These are phyloP conservation scores for Xylaria grammica DNA, from an alignment of 495 filamentous ascomycete species.

Conservation along the genomic window DNA sequence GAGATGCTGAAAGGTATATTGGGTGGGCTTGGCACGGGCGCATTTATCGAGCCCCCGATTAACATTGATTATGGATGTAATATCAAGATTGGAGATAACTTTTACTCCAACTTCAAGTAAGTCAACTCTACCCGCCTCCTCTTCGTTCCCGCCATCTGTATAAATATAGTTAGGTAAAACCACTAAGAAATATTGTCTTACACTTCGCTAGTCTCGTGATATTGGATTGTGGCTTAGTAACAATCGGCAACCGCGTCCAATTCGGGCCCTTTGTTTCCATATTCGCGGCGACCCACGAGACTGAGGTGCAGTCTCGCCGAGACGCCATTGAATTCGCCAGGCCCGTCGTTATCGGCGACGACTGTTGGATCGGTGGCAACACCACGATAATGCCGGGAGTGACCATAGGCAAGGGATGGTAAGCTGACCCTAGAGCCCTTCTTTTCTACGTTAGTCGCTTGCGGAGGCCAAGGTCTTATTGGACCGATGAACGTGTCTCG, in stretches of 20 bases:
- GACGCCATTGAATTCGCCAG: slow-evolving; percentile 45
- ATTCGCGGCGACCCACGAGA: slow-evolving; percentile 53
- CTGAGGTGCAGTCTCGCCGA: slow-evolving; percentile 44
- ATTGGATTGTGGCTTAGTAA: slow-evolving; percentile 51
- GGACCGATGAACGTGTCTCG: too few relatives aligned
- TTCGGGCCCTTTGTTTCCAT: slow-evolving; percentile 54
- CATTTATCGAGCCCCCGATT: slow-evolving; percentile 58
- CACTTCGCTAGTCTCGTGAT: slow-evolving; percentile 41
- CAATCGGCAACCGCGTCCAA: slow-evolving; percentile 48
- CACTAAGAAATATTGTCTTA: slow-evolving; percentile 1
- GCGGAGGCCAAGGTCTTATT: too few relatives aligned
- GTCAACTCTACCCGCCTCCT: slow-evolving; percentile 13
- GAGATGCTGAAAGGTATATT: slow-evolving; percentile 49
- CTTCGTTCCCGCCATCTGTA: not conserved
- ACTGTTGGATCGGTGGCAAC: slow-evolving; percentile 55
- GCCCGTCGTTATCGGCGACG: slow-evolving; percentile 47
- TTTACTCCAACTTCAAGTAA: slow-evolving; percentile 61
- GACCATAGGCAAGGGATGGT: slow-evolving; percentile 50
- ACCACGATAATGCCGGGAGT: slow-evolving; percentile 53
- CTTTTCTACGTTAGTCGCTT: too few relatives aligned
- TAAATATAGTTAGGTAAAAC: too few relatives aligned
- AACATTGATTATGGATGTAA: slow-evolving; percentile 62
- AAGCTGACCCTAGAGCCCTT: too few relatives aligned
- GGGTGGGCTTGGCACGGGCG: slow-evolving; percentile 46
- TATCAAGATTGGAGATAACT: slow-evolving; percentile 52